Conservation (phyloP, 2,329 filamentous ascomycete species). For the Macrophomina pseudophaseolina region DNA sequence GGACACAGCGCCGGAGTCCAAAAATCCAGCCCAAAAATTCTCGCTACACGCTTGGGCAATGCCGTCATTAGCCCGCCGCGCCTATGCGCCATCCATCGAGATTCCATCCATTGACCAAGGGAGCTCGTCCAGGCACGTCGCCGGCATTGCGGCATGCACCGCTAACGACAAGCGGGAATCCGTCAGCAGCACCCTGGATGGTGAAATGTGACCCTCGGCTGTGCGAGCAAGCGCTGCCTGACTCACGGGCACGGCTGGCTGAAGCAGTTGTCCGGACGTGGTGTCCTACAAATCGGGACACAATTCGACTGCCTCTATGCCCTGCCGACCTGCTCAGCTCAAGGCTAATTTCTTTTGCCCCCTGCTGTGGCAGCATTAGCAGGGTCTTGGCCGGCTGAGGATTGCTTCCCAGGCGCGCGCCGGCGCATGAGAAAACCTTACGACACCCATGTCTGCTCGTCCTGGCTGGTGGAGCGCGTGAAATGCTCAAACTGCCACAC, state of each 20-base stretch:
- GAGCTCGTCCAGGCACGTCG: neutral
- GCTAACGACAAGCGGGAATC: constrained; percentile 5
- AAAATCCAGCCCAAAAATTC: neutral
- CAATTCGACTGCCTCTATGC: too few species aligned
- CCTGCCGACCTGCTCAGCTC: too few species aligned
- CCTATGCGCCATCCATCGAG: neutral
- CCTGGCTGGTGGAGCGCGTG: neutral
- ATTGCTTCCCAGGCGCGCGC: constrained; percentile 2
- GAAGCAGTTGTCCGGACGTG: too few species aligned
- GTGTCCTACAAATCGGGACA: too few species aligned
- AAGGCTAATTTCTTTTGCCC: too few species aligned
- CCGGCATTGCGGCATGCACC: neutral
- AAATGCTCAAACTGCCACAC: constrained; percentile 1
- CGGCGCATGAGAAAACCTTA: constrained; percentile 6
- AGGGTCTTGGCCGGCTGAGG: constrained; percentile 1
- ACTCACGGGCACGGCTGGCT: too few species aligned
- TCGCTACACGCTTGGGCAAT: neutral
- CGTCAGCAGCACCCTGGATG: neutral
- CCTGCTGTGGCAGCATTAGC: neutral
- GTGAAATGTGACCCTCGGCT: too few species aligned
- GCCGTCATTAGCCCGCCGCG: neutral
- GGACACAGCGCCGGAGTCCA: neutral
- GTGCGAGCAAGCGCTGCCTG: too few species aligned
- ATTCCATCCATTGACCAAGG: neutral
- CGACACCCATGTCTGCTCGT: constrained; percentile 3